Conservation (phyloP, 345 rosid genomes). For the Citrus sp. region DNA sequence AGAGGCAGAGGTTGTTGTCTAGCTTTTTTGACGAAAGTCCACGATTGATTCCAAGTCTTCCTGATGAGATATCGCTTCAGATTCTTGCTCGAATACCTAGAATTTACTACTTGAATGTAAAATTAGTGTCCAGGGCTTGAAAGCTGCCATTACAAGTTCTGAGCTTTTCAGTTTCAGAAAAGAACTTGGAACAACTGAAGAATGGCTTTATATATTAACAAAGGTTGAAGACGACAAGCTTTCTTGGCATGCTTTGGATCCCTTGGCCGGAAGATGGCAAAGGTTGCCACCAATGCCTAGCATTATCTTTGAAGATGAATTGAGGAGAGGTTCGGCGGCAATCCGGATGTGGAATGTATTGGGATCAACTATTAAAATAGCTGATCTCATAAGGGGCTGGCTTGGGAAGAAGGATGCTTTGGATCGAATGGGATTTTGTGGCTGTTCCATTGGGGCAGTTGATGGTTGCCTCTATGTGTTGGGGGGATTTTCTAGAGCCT, state of each 20-base stretch:
- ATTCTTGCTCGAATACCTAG: slow-evolving; percentile 84
- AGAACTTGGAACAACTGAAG: slow-evolving; percentile 76
- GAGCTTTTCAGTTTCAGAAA: slow-evolving; percentile 67
- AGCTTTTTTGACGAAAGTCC: slow-evolving; percentile 33
- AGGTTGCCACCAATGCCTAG: slow-evolving; percentile 75
- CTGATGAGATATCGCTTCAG: slow-evolving; percentile 83
- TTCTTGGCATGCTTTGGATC: slow-evolving; percentile 85
- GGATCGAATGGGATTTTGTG: slow-evolving; percentile 66
- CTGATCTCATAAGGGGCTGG: slow-evolving; percentile 59
- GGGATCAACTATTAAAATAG: slow-evolving; percentile 50
- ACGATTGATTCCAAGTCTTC: slow-evolving; percentile 77
- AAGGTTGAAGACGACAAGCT: slow-evolving; percentile 68
- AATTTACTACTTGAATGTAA: slow-evolving; percentile 49
- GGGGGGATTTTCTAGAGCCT: slow-evolving; percentile 70
- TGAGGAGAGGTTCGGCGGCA: slow-evolving; percentile 39
- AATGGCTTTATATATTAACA: slow-evolving; percentile 81
- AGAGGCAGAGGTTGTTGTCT: slow-evolving; percentile 37
- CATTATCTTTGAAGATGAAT: slow-evolving; percentile 48
- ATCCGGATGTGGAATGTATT: slow-evolving; percentile 59
- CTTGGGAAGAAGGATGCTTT: slow-evolving; percentile 52
- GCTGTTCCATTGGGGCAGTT: slow-evolving; percentile 69
- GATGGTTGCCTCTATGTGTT: slow-evolving; percentile 79
- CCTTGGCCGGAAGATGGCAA: slow-evolving; percentile 71
- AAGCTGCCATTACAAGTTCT: slow-evolving; percentile 43
- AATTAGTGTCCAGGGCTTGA: slow-evolving; percentile 66